Base-by-base conservation (phyloP, 2,329 filamentous ascomycete genomes). In the Hymenotorrendiella dingleyae region DNA sequence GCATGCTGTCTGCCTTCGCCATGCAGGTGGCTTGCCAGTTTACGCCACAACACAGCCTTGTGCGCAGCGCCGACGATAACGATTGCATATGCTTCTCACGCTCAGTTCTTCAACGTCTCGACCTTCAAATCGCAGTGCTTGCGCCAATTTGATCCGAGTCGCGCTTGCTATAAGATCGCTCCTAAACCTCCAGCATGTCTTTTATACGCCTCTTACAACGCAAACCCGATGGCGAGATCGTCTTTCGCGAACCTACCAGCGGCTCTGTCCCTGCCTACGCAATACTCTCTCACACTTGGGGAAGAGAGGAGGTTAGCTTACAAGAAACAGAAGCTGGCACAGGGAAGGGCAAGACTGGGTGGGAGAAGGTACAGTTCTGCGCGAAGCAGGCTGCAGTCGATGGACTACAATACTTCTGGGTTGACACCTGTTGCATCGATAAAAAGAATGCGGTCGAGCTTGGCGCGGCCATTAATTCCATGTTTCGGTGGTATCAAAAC, bases 141-240 rank as follows among this genome's bases (percentile, higher is more conserved):
- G 30, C 32, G 14, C 40, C 29, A 33, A 48, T 45, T 38, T 50
- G 42, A 24, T 40, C 45, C 42, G 28, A 47, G 47, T 52, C 46
- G 40, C 40, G 46, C 42, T 50, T 49, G 34, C 40, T 27, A 42
- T 42, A 22, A 53, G 29, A 53, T 43, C 38, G 42, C 43, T 40
- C 41, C n/a, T 29, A 26, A 53, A 43, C 46, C 38, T 43, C 44
- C 7, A 36, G 26, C 34, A 54, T 53, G 46, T 35, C 50, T 50
- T 32, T 45, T 42, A 47, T 55, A 48, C 53, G 48, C 45, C 47
- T 55, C 39, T 48, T 55, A 26, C 45, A 54, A 30, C 47, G 44
- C 45, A 55, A 49, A 49, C 41, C 42, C 42, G 40, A 54, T 38
- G 48, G 53, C 50, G 47, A 52, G 43, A 50, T 55, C 42, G 45